Percentiles rank a stretch among this genome's conserved stretches.
Conservation (phyloP, 345 rosid species). For the Hirschfeldia incana region DNA sequence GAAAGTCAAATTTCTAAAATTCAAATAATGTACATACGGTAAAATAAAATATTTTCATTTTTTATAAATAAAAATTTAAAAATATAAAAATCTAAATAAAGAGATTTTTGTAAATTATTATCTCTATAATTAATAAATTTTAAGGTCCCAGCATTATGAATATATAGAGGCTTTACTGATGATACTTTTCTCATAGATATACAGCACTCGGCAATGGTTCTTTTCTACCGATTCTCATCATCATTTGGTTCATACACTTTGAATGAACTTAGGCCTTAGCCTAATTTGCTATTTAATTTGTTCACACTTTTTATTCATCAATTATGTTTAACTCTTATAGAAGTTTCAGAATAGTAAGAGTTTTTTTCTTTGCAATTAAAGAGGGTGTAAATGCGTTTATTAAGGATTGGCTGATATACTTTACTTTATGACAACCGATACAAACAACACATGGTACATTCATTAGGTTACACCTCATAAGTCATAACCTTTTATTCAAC, state of each 20-base stretch:
- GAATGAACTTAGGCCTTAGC: background rate
- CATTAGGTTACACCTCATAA: slow-evolving; percentile 16
- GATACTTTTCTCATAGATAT: too few species aligned
- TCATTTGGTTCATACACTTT: background rate
- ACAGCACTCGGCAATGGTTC: too few species aligned
- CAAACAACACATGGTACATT: slow-evolving; percentile 20
- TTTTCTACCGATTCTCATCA: background rate
- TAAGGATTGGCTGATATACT: slow-evolving; percentile 2
- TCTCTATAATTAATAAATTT: too few species aligned
- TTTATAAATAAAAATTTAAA: too few species aligned
- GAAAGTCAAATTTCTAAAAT: too few species aligned
- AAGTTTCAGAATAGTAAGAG: background rate
- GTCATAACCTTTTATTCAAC: slow-evolving; percentile 24
- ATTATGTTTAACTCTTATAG: background rate
- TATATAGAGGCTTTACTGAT: too few species aligned
- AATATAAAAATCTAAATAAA: too few species aligned
- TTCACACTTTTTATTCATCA: background rate
- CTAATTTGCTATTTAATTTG: background rate
- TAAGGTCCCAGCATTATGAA: too few species aligned
- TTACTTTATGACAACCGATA: slow-evolving; percentile 15
- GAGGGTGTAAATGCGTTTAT: background rate
- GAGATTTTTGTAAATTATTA: too few species aligned
- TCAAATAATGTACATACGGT: too few species aligned
- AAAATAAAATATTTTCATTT: too few species aligned
- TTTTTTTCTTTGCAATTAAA: background rate